Base-by-base conservation (phyloP, 148 eudicot genomes). In the Camellia lanceoleosa region DNA sequence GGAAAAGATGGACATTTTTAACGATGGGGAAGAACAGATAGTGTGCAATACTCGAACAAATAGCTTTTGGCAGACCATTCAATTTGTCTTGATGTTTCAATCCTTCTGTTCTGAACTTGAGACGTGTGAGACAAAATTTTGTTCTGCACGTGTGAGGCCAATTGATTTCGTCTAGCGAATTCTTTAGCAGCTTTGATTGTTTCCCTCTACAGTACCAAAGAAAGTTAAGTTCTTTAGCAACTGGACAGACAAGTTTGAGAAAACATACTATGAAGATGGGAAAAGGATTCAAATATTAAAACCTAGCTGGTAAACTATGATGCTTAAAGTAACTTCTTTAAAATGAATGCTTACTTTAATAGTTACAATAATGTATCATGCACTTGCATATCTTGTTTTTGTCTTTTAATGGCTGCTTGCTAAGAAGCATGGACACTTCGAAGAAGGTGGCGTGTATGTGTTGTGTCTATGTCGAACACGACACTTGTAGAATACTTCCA, bases 111-210 rank as follows among this genome's bases (percentile, higher is more conserved):
- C 88, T 92, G 90, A 87, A 92, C 84, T 89, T 89, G 64, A 96
- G 90, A 71, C 93, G 90, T 83, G 74, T 92, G 99, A 69, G 99
- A 89, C 78, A 94, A 68, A 80, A 96, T 84, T 80, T 94, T 95
- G 44, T 96, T 95, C 56, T 90, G 88, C 66, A 96, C 82, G 7
- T 62, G 78, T 0, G 83, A 80, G 13, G 99, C 95, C 84, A 96
- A 82, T 80, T 90, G 97, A 74, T 96, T 92, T 64, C 98, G 81
- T 61, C 87, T 86, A 5, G 95, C 82, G 60, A 96, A 94, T 72
- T 90, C 97, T 62, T 90, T 87, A 73, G 94, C 91, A 20, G 94
- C 90, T 79, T 87, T 78, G 7, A 94, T 86, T 3, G 91, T 86
- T 70, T 96, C 99, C 78, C 98, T 92, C 99, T 96, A 82, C 82